Evolutionary conservation across 805 yeast species (phyloP).

Genomic region (Wickerhamiella slavikovae): DNA sequence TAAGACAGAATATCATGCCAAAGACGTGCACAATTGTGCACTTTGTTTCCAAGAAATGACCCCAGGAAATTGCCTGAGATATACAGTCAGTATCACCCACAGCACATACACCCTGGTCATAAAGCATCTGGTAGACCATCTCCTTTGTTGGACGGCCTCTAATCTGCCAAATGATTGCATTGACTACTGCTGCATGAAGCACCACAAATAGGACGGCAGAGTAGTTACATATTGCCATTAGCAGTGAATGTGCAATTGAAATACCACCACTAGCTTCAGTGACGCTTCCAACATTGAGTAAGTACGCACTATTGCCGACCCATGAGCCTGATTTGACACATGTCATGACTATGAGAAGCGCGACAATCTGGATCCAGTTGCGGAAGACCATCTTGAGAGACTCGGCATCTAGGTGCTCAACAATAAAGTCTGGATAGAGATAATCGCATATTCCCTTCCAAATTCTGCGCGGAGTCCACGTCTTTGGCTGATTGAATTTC

Average conservation of each 20-base stretch:
- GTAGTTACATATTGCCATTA: not conserved
- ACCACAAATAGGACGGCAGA: not conserved
- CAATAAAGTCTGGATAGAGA: slow-evolving; percentile 4
- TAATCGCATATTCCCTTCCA: no score
- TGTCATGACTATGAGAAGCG: slow-evolving; percentile 5
- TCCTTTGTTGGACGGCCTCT: slow-evolving; percentile 1
- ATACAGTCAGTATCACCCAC: slow-evolving; percentile 4
- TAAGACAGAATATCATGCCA: slow-evolving; percentile 6
- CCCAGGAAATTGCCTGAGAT: slow-evolving; percentile 4
- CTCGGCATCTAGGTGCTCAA: slow-evolving; percentile 10
- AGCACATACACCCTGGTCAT: not conserved
- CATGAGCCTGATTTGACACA: slow-evolving; percentile 5
- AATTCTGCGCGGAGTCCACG: no score
- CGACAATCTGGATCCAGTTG: slow-evolving; percentile 10
- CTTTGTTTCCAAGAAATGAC: slow-evolving; percentile 7
- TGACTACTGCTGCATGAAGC: not conserved
- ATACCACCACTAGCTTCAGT: slow-evolving; percentile 12
- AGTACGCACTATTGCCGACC: slow-evolving; percentile 10
- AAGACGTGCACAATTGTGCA: slow-evolving; percentile 8
- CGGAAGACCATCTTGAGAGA: slow-evolving; percentile 9
- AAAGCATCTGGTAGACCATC: not conserved
- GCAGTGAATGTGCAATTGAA: slow-evolving; percentile 3
- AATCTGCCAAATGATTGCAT: slow-evolving; percentile 2
- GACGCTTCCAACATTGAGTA: slow-evolving; percentile 6
- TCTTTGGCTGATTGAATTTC: no score